These are phyloP conservation scores for Lactarius hengduanensis DNA, from an alignment of 768 basidiomycete genomes.

Conservation along the genomic window DNA sequence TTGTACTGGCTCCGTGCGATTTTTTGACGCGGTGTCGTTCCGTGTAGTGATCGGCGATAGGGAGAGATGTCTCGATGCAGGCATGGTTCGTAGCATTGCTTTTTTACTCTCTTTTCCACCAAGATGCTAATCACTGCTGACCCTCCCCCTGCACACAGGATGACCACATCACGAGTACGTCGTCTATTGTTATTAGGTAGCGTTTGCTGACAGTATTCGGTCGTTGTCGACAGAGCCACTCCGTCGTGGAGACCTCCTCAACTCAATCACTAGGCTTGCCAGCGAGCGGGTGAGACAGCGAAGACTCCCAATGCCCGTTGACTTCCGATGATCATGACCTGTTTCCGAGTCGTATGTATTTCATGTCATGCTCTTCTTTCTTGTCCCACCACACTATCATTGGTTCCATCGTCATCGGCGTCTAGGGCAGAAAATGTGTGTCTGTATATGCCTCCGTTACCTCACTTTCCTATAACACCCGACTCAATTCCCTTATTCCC, in stretches of 20 bases:
- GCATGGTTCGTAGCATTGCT: slow-evolving; percentile 44
- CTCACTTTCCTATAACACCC: not conserved
- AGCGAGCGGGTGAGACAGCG: slow-evolving; percentile 48
- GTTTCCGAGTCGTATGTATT: not conserved
- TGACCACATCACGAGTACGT: slow-evolving; percentile 79
- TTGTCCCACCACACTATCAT: not conserved
- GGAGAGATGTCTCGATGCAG: slow-evolving; percentile 72
- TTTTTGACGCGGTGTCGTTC: slow-evolving; percentile 21
- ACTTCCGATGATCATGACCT: slow-evolving; percentile 17
- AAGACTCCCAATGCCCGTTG: slow-evolving; percentile 16
- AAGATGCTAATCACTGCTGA: slow-evolving; percentile 5
- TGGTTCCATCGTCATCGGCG: not conserved
- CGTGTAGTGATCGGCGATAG: slow-evolving; percentile 81
- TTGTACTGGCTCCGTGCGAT: slow-evolving; percentile 7
- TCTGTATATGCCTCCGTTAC: not conserved
- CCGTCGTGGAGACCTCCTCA: slow-evolving; percentile 73
- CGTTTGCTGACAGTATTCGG: slow-evolving; percentile 2
- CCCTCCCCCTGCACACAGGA: slow-evolving; percentile 38
- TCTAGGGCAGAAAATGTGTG: not conserved
- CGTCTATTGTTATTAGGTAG: not conserved
- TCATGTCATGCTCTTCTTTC: not conserved
- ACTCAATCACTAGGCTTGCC: slow-evolving; percentile 79
- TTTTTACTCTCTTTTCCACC: not conserved
- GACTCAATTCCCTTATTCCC: not conserved
- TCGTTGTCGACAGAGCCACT: slow-evolving; percentile 56